Conservation (phyloP, 1,284 basidiomycete genomes). For the Bjerkandera adusta region DNA sequence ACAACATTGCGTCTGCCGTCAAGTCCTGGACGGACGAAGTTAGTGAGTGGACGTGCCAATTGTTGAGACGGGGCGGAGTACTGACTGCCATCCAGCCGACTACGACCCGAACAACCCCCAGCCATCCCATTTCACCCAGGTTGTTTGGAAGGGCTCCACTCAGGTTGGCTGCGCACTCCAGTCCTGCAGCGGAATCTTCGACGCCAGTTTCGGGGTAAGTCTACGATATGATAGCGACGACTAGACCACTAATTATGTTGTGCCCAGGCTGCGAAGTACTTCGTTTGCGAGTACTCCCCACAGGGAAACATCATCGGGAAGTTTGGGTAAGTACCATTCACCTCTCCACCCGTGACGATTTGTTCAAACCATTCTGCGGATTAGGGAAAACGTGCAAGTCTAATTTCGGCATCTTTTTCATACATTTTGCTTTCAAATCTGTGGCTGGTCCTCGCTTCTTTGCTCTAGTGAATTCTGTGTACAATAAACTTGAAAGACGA, state of each 20-base stretch:
- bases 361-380: background rate
- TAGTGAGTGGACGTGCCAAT: slow-evolving; percentile 23
- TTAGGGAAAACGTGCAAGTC: slow-evolving; percentile 34
- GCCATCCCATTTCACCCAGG: slow-evolving; percentile 68
- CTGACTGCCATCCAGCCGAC: slow-evolving; percentile 34
- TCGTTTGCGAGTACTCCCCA: slow-evolving; percentile 66
- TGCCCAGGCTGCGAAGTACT: slow-evolving; percentile 50
- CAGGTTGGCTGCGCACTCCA: slow-evolving; percentile 62
- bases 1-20: slow-evolving; percentile 46
- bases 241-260: slow-evolving; percentile 1
- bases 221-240: background rate
- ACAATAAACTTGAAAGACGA: too few relatives aligned
- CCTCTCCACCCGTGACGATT: background rate
- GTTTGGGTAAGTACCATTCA: slow-evolving; percentile 48
- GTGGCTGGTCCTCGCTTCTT: slow-evolving; percentile 2
- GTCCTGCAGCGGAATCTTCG: slow-evolving; percentile 51
- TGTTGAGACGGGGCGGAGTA: background rate
- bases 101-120: slow-evolving; percentile 56
- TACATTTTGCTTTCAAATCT: background rate
- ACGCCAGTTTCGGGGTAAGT: slow-evolving; percentile 50
- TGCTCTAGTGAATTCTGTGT: background rate
- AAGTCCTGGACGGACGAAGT: slow-evolving; percentile 63
- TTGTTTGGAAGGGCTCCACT: slow-evolving; percentile 64
- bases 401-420: background rate
- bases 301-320: slow-evolving; percentile 62